These are phyloP conservation scores for Quercus phellos DNA, from an alignment of 331 rosid genomes.

Conservation along the genomic window DNA sequence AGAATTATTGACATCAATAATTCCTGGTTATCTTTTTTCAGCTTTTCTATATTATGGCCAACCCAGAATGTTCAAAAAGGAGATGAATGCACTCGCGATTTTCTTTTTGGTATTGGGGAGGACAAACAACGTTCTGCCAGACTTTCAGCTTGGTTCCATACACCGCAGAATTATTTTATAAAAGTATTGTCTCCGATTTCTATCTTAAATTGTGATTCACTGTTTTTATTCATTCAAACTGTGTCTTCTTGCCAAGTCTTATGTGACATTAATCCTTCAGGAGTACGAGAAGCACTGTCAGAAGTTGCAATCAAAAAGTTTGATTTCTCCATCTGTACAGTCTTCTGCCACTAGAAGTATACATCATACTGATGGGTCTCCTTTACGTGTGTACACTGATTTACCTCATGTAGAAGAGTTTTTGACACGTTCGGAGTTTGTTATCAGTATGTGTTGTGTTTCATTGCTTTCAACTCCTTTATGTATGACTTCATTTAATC, in stretches of 20 bases:
- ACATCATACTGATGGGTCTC: conserved; percentile 24
- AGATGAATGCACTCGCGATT: conserved; percentile 82
- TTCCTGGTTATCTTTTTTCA: conserved; percentile 34
- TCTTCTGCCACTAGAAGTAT: conserved; percentile 34
- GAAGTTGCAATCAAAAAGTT: conserved; percentile 37
- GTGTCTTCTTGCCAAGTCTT: conserved; percentile 3
- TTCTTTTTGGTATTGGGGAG: conserved; percentile 84
- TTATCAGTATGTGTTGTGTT: conserved; percentile 51
- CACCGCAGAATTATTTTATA: conserved; percentile 74
- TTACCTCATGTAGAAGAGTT: conserved; percentile 82
- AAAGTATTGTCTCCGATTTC: conserved; percentile 43
- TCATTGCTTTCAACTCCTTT: conserved; percentile 6
- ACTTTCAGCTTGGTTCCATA: conserved; percentile 90
- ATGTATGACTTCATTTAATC: background rate
- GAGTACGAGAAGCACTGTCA: conserved; percentile 54
- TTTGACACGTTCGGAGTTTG: conserved; percentile 70
- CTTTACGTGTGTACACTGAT: conserved; percentile 73
- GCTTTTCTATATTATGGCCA: conserved; percentile 88
- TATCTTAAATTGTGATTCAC: conserved; percentile 8
- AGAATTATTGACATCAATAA: background rate
- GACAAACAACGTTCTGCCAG: conserved; percentile 88
- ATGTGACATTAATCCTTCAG: conserved; percentile 41
- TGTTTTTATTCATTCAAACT: conserved; percentile 11
- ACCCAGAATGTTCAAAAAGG: conserved; percentile 52
- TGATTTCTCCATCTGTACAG: conserved; percentile 14